phyloP scores from a whole-genome alignment of 805 yeast genomes.

The Ogataea henricii region DNA sequence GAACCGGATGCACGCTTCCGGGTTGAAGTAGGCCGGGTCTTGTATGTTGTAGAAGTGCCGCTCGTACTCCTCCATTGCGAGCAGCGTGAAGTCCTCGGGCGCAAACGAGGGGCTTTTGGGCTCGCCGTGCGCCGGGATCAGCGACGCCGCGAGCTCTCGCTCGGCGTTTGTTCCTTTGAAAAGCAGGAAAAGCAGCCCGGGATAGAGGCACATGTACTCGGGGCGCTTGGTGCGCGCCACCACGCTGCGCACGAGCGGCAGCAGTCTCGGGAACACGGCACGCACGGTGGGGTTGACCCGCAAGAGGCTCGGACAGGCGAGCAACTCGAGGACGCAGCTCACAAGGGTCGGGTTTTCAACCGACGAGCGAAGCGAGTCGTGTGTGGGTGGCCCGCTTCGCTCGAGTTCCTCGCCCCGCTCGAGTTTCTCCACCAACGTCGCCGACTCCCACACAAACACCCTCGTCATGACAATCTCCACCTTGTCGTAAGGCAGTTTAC shows the following conservation, averaged over 20 bases:
- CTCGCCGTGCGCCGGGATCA: slow-evolving; percentile 22
- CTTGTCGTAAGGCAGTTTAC: slow-evolving; percentile 38
- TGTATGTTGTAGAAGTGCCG: slow-evolving; percentile 55
- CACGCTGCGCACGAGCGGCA: slow-evolving; percentile 33
- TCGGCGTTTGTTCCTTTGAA: slow-evolving; percentile 54
- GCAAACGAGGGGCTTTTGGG: not conserved
- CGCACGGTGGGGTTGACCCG: slow-evolving; percentile 41
- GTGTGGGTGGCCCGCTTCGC: too few species aligned
- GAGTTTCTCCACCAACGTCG: slow-evolving; percentile 15
- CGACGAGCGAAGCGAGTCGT: slow-evolving; percentile 7
- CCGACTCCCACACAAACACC: slow-evolving; percentile 31
- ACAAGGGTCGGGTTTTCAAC: not conserved
- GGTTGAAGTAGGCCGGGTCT: slow-evolving; percentile 49
- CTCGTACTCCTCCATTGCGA: slow-evolving; percentile 57
- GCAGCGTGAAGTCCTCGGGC: slow-evolving; percentile 32
- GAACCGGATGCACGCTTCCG: slow-evolving; percentile 42
- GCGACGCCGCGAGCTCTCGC: slow-evolving; percentile 48
- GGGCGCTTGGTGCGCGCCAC: slow-evolving; percentile 10
- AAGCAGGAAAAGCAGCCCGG: slow-evolving; percentile 56
- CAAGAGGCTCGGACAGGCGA: slow-evolving; percentile 51
- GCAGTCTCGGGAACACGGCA: slow-evolving; percentile 35
- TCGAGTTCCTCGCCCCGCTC: too few species aligned
- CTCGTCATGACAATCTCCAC: slow-evolving; percentile 26
- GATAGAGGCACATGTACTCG: slow-evolving; percentile 26
- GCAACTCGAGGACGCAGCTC: not conserved